Conservation (phyloP, 129 eudicot species). For the Ambrosia trifida region DNA sequence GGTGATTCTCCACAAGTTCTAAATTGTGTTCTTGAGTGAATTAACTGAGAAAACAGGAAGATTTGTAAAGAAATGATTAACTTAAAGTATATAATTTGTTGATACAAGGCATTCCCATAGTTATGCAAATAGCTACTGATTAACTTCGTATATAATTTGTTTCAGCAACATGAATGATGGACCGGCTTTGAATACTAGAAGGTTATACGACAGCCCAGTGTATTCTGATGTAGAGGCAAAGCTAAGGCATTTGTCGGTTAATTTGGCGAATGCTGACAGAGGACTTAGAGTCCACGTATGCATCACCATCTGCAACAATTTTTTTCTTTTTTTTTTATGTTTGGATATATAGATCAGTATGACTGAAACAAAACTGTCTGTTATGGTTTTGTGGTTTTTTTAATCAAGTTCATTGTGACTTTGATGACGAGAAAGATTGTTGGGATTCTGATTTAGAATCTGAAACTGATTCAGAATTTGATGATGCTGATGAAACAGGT, state of each 20-base stretch:
- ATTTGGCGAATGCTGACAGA: conserved; percentile 78
- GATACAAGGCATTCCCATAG: too few species aligned
- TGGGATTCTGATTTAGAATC: too few species aligned
- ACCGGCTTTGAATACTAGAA: conserved; percentile 58
- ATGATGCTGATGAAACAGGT: too few species aligned
- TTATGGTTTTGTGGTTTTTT: background rate
- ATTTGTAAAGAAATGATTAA: too few species aligned
- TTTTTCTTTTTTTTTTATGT: background rate
- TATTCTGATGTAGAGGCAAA: conserved; percentile 82
- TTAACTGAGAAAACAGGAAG: too few species aligned
- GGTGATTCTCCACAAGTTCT: too few species aligned
- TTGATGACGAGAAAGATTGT: too few species aligned
- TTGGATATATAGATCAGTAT: background rate
- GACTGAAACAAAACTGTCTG: background rate
- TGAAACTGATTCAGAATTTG: too few species aligned
- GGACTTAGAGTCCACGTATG: conserved; percentile 90
- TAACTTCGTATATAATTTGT: conserved; percentile 19
- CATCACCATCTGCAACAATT: background rate
- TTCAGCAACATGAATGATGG: conserved; percentile 69
- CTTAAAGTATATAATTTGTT: too few species aligned
- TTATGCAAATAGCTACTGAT: background rate
- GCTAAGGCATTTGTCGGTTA: conserved; percentile 64
- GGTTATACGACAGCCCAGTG: conserved; percentile 69
- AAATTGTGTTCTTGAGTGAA: too few species aligned
- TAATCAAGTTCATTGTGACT: conserved; percentile 57